Evolutionary conservation across 305 asterid species (phyloP).

Genomic region (Plantago coronopus): DNA sequence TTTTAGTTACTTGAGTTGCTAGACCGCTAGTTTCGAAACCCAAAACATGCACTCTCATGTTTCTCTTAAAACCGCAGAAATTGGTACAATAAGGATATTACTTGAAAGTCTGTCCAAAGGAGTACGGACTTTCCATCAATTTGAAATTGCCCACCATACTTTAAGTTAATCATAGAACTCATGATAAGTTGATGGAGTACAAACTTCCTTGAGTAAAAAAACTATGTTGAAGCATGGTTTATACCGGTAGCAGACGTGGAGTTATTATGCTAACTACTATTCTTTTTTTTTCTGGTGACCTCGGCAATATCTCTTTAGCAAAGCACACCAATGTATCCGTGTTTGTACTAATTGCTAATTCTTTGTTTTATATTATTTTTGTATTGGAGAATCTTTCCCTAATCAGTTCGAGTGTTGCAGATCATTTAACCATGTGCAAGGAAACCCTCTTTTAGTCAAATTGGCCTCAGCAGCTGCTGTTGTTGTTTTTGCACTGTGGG

Average conservation of each 20-base stretch:
- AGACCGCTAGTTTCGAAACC: slow-evolving; percentile 1
- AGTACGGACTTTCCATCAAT: no score
- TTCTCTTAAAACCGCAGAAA: no score
- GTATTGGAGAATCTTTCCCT: slow-evolving; percentile 19
- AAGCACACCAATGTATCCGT: slow-evolving; percentile 1
- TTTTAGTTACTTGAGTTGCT: background rate
- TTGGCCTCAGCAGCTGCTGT: slow-evolving; percentile 78
- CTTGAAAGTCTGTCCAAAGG: no score
- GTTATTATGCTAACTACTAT: slow-evolving; percentile 4
- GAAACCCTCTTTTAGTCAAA: slow-evolving; percentile 50
- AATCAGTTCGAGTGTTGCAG: slow-evolving; percentile 43
- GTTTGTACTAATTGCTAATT: slow-evolving; percentile 11
- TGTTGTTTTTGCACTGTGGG: slow-evolving; percentile 76
- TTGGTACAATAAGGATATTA: no score
- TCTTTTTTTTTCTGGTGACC: background rate
- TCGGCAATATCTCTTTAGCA: slow-evolving; percentile 11
- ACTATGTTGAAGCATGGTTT: slow-evolving; percentile 9
- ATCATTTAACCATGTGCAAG: slow-evolving; percentile 54
- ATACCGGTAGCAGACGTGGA: slow-evolving; percentile 14
- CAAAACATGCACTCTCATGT: background rate
- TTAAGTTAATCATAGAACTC: no score
- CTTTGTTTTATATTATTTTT: slow-evolving; percentile 8
- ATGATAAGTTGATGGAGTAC: no score
- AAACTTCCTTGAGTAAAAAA: background rate
- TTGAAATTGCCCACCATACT: no score